Base-by-base conservation (phyloP, 1,284 basidiomycete species). In the Mrakiaceae sp. region DNA sequence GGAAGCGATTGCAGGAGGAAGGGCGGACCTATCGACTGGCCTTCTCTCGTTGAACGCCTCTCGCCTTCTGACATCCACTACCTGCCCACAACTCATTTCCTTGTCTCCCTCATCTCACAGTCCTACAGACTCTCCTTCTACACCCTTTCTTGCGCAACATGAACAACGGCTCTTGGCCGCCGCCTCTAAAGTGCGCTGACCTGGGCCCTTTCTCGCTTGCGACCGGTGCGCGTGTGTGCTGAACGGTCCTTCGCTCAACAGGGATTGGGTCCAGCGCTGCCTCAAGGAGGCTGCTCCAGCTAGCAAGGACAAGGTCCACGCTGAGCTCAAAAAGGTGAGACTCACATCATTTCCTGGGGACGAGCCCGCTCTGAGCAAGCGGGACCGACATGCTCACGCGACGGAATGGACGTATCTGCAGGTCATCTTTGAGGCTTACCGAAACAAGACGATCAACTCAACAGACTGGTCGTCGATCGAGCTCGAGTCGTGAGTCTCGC, bases 381-480 rank as follows among this genome's bases (percentile, higher is more conserved):
- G 27, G 27, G 27, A 27, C 27, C 27, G 27, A 27, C 27, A 27
- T 27, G 27, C 27, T 27, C 27, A 27, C 27, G 27, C 27, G 27
- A 27, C 27, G 27, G 27, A 27, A 27, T 27, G 27, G 27, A 27
- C 27, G 39, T 6, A 14, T 27, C 10, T 12, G n/a, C 58, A 76
- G 74, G 71, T 77, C 44, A 71, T 77, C 14, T 77, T 76, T 66
- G 70, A 73, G 48, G 76, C 77, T 5, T 75, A 76, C 55, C 70
- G 70, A 16, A 69, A 76, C 66, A 72, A 73, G 8, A 71, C 73
- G 0, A 71, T 78, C 44, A 68, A 74, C 27, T 70, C 74, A 1
- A 76, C 74, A 4, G 74, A 77, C 67, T 78, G 76, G 77, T 57
- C 70, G 12, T 72, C 70, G 39, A 70, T 78, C 14, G 70, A 77